phyloP scores from a whole-genome alignment of 345 rosid genomes.

The Gossypium longicalyx region DNA sequence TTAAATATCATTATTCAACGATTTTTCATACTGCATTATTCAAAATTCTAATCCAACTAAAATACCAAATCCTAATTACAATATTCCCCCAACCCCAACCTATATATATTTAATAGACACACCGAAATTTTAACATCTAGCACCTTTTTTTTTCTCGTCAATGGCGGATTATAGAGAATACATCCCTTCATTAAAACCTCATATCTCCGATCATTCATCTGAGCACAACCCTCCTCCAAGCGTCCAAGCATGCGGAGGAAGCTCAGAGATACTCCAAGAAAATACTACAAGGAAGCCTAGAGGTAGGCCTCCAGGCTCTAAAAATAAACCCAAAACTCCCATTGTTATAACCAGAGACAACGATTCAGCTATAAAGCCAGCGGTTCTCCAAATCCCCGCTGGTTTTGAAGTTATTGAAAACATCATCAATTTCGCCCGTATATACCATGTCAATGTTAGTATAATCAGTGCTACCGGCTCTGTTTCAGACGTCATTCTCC shows the following conservation, averaged over 20 bases:
- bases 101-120: no score
- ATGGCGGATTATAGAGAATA: no score
- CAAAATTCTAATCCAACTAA: no score
- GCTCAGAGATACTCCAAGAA: not conserved
- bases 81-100: no score
- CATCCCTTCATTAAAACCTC: no score
- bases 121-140: no score
- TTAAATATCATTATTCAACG: no score
- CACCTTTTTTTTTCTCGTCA: no score
- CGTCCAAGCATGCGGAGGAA: not conserved
- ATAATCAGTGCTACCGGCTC: conserved; percentile 36
- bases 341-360: conserved; percentile 29
- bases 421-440: conserved; percentile 31
- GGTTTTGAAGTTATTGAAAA: conserved; percentile 44
- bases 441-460: conserved; percentile 26
- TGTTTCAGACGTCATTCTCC: conserved; percentile 41
- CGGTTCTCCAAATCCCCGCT: conserved; percentile 42
- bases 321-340: conserved; percentile 56
- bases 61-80: no score
- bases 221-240: not conserved
- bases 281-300: conserved; percentile 27
- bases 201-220: no score
- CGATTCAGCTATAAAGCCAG: conserved; percentile 38
- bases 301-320: conserved; percentile 55
- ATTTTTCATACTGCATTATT: no score